These are phyloP conservation scores for Tricholoma hemisulphureum DNA, from an alignment of 768 basidiomycete genomes.

Conservation along the genomic window DNA sequence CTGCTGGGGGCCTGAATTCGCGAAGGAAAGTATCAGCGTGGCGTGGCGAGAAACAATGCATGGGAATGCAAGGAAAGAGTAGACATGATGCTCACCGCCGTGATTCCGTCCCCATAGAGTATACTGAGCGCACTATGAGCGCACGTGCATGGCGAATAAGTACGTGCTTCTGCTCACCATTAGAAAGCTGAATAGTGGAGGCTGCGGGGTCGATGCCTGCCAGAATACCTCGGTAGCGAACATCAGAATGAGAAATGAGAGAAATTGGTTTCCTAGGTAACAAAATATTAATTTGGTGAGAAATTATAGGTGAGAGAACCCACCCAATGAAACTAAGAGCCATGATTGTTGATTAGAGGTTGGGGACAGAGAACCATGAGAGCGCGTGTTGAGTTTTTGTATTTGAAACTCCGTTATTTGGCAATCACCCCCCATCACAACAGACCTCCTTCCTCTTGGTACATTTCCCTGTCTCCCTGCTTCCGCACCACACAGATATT, in stretches of 20 bases:
- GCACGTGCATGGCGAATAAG: too few relatives aligned
- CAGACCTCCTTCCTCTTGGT: too few relatives aligned
- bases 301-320: conserved; percentile 12
- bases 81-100: conserved; percentile 55
- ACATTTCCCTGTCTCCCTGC: too few relatives aligned
- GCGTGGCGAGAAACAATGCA: too few relatives aligned
- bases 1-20: conserved; percentile 56
- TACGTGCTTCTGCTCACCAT: conserved; percentile 50
- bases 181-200: conserved; percentile 84
- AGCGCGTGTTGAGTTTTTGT: too few relatives aligned
- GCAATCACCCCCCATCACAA: too few relatives aligned
- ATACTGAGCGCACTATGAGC: conserved; percentile 45
- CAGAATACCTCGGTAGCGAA: conserved; percentile 84
- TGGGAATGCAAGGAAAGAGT: not conserved
- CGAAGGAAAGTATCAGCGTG: not conserved
- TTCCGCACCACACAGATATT: too few relatives aligned
- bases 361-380: not conserved
- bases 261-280: conserved; percentile 78
- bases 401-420: too few relatives aligned
- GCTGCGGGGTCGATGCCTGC: conserved; percentile 83
- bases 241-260: conserved; percentile 87
- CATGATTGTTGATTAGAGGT: conserved; percentile 36
- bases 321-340: conserved; percentile 78
- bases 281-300: not conserved
- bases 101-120: conserved; percentile 85